Evolutionary conservation across 1,284 basidiomycete genomes (phyloP), one percentile per base, ranked within the genome.

Genomic region (Trametes sp.): DNA sequence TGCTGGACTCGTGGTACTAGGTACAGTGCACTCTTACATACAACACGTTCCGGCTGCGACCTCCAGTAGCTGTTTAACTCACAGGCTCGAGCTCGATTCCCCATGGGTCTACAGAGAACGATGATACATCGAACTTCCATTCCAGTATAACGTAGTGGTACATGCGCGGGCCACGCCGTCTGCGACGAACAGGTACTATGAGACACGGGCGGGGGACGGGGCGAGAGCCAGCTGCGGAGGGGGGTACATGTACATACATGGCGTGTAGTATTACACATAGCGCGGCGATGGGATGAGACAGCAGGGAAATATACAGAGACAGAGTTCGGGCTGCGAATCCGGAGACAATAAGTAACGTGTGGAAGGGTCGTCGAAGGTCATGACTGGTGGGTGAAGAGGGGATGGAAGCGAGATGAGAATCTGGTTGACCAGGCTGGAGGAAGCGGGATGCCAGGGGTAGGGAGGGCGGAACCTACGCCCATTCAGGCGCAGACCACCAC

Each of bases 401-500:
- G 14, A 11, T 5, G 54, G 21, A 35, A n/a, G 45, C 42, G 33
- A 11, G 28, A 26, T 29, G 21, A 19, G 26, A 31, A 29, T 21
- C 16, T n/a, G n/a, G n/a, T n/a, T n/a, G n/a, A n/a, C n/a, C n/a
- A 6, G 46, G 46, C 8, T 8, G n/a, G 33, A 29, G 24, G 35
- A 4, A n/a, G 31, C 6, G 9, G 14, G 19, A n/a, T 23, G 36
- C 19, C 6, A 26, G 35, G 33, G 31, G 4, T 9, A 26, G 50
- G 35, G 9, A 6, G n/a, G n/a, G n/a, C 11, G 33, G 11, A 9
- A 24, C 31, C 29, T 48, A 75, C 54, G 72, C 73, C 70, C 71
- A 75, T 51, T 70, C 38, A 11, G 72, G 66, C 50, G 69, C 71
- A 16, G 66, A 68, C 84, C 87, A 89, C 86, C 87, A 89, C 50